Evolutionary conservation across 164 flowering plant species (phyloP), one percentile per base, ranked within the genome.

Genomic region (Berberis thunbergii): DNA sequence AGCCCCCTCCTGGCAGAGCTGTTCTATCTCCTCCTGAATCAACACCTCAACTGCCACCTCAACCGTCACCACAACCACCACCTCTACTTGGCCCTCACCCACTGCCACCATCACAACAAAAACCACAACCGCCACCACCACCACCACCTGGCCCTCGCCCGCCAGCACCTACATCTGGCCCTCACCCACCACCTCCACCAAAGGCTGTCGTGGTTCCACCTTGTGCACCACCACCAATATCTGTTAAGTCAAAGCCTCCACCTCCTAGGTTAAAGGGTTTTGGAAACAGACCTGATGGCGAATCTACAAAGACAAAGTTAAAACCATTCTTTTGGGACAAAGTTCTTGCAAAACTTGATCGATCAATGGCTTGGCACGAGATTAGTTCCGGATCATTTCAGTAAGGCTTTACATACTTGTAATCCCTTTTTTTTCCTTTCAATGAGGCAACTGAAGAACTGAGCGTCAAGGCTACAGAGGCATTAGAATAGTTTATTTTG

Each of bases 261-360:
- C 64, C 82, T 39, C 48, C 44, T 71, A 79, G 71, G 39, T 72
- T 71, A 43, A 66, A 60, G 48, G 70, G 45, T 58, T 58, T 77
- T 57, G 58, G 69, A 58, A 69, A 54, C 4, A 73, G 41, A 41
- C 49, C 43, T 61, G 64, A 45, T 12, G n/a, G 59, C 54, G 84
- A 77, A 67, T 84, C 76, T 70, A 60, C 86, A 43, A 90, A 84
- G 78, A 66, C 97, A 54, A 93, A 90, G 78, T 72, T 93, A 54
- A 93, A 93, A 76, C 97, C 98, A 41, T 90, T 93, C 77, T 86
- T 86, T 72, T 93, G 98, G 98, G 98, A 93, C 73, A 93, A 93
- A 71, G 97, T 93, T 70, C 68, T 78, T 46, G 98, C 97, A 40
- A 88, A 81, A 67, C 86, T 96, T 53, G 94, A 85, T 62, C 81